These are phyloP conservation scores for Saccharomyces hybrid DNA, from an alignment of 1,139 yeast genomes.

Conservation along the genomic window DNA sequence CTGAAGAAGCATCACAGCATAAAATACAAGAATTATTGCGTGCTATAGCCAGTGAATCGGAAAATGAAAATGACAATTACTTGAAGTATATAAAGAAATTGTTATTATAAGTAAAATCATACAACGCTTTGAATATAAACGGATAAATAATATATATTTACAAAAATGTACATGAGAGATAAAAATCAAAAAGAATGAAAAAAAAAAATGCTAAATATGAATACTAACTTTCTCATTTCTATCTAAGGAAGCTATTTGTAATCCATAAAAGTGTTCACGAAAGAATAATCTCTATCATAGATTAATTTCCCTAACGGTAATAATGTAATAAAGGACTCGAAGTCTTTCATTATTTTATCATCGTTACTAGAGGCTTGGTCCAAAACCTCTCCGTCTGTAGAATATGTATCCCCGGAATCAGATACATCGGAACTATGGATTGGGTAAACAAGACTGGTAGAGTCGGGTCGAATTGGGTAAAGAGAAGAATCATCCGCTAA, in stretches of 20 bases:
- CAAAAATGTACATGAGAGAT: neutral
- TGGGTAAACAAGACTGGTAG: slow-evolving; percentile 2
- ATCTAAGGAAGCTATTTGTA: neutral
- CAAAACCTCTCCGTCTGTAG: neutral
- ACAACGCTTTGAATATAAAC: neutral
- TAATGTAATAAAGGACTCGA: slow-evolving; percentile 2
- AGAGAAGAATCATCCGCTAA: neutral
- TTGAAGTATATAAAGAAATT: slow-evolving; percentile 14
- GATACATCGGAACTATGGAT: slow-evolving; percentile 1
- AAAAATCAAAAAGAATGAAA: neutral
- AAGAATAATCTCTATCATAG: slow-evolving; percentile 17
- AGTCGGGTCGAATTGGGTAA: slow-evolving; percentile 3
- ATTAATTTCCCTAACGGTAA: slow-evolving; percentile 13
- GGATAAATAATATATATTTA: neutral
- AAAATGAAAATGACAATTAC: slow-evolving; percentile 16
- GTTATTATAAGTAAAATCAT: neutral
- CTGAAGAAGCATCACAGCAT: slow-evolving; percentile 21
- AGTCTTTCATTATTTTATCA: neutral
- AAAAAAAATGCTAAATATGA: neutral
- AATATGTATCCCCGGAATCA: neutral
- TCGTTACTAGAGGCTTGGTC: neutral
- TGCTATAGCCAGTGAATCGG: slow-evolving; percentile 11
- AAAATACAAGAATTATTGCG: slow-evolving; percentile 21
- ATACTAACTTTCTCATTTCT: neutral
- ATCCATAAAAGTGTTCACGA: slow-evolving; percentile 8